Percentiles rank a stretch among this genome's conserved stretches.
Conservation (phyloP, 305 asterid species). For the Fraxinus baroniana region DNA sequence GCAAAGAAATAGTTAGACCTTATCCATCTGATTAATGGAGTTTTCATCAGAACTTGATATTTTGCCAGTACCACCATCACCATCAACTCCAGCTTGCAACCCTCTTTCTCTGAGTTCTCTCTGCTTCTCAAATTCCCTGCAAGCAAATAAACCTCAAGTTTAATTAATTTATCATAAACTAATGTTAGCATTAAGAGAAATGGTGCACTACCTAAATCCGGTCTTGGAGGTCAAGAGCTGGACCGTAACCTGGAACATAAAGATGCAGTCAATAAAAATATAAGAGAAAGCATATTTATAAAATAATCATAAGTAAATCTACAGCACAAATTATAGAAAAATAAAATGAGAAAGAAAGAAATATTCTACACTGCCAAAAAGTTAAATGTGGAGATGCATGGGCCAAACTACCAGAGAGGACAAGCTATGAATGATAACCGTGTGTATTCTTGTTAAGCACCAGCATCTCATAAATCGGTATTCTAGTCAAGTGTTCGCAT, state of each 20-base stretch:
- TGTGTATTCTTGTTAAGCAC: neutral
- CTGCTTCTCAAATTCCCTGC: constrained; percentile 99
- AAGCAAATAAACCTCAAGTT: constrained; percentile 14
- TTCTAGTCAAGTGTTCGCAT: neutral
- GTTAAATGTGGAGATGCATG: neutral
- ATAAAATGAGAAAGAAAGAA: neutral
- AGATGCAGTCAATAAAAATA: constrained; percentile 34
- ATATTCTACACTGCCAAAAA: neutral
- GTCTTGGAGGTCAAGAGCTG: constrained; percentile 98
- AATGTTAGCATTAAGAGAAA: constrained; percentile 24
- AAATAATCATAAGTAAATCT: neutral
- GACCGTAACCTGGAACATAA: constrained; percentile 70
- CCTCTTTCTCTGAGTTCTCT: constrained; percentile 93
- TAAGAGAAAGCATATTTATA: constrained; percentile 9
- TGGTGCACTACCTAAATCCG: constrained; percentile 79
- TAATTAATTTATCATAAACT: neutral
- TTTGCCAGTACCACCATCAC: constrained; percentile 49
- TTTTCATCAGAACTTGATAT: constrained; percentile 43
- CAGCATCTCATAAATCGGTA: neutral
- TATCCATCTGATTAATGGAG: constrained; percentile 44
- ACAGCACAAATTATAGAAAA: constrained; percentile 4
- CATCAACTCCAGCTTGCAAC: constrained; percentile 59
- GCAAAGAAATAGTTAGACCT: constrained; percentile 40
- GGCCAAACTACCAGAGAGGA: neutral
- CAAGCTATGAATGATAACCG: constrained; percentile 12